These are phyloP conservation scores for Termitomyces heimii DNA, from an alignment of 768 basidiomycete genomes.

Conservation along the genomic window DNA sequence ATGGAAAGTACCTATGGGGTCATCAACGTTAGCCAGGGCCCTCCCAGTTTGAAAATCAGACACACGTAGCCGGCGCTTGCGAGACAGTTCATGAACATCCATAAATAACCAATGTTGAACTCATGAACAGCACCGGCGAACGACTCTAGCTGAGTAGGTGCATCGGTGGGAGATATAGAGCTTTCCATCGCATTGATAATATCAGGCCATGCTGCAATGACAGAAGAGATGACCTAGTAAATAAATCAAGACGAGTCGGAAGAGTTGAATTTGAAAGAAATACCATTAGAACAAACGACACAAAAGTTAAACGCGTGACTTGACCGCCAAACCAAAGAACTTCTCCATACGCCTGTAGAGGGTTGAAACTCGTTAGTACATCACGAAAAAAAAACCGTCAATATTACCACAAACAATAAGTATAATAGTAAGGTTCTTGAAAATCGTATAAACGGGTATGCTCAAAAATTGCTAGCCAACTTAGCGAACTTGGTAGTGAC, in stretches of 20 bases:
- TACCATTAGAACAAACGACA: conserved; percentile 92
- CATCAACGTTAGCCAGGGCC: background rate
- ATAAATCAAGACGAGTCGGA: background rate
- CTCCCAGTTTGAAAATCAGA: conserved; percentile 11
- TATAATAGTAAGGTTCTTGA: conserved; percentile 99
- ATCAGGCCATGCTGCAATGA: conserved; percentile 97
- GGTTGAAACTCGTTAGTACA: conserved; percentile 1
- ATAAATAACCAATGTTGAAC: conserved; percentile 82
- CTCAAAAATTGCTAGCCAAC: conserved; percentile 84
- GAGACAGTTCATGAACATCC: conserved; percentile 94
- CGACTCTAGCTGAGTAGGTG: conserved; percentile 21
- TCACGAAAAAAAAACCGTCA: background rate
- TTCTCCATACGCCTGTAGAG: conserved; percentile 86
- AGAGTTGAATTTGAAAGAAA: conserved; percentile 11
- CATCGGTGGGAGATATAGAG: background rate
- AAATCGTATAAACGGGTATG: conserved; percentile 98
- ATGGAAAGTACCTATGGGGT: conserved; percentile 76
- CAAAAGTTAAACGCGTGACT: conserved; percentile 81
- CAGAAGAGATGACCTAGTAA: conserved; percentile 77
- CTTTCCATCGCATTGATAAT: conserved; percentile 41
- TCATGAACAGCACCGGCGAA: conserved; percentile 41
- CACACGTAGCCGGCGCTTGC: conserved; percentile 87
- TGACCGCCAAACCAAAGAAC: conserved; percentile 93
- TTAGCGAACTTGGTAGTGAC: background rate
- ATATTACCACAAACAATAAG: conserved; percentile 64